Base-by-base conservation (phyloP, 495 filamentous ascomycete genomes). In the Tetracladium marchalianum region DNA sequence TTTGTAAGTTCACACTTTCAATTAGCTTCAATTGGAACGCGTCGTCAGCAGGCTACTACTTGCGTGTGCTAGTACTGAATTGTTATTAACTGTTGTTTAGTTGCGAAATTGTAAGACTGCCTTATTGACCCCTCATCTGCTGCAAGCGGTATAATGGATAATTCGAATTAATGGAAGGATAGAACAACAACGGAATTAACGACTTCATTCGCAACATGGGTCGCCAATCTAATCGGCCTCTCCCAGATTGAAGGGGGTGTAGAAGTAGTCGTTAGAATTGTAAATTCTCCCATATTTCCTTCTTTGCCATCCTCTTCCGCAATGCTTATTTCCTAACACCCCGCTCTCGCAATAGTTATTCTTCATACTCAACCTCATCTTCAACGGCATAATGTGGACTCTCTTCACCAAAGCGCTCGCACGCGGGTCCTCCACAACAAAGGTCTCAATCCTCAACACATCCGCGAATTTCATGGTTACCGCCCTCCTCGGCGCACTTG, bases 321-420 rank as follows among this genome's bases (percentile, higher is more conserved):
- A 5, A 11, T 39, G 11, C 18, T 7, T 11, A 12, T 11, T 47
- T 17, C 34, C 33, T 44, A n/a, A 27, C 5, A 12, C 15, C 12
- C 38, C 40, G 27, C 41, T 22, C 39, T 35, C 46, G 47, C 34
- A 24, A 40, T 50, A 95, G 89, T 62, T 77, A 19, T 95, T 90
- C 68, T 94, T 98, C 59, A 80, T 67, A 18, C 75, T 96, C 13
- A 96, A 96, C 60, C 73, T 96, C 32, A 61, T 81, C 34, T 95
- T 94, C 71, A 96, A 96, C 53, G 80, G 81, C 44, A 76, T 93
- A 19, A 97, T 96, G 90, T 97, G 90, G 90, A 78, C 85, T 0
- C 75, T 97, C 43, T 86, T 86, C 64, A 81, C 77, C 11, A 75
- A 80, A n/a, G 92, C 92, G 38, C 75, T 98, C 18, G 84, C 88